Base-by-base conservation (phyloP, 345 rosid species). In the Citrus glauca region DNA sequence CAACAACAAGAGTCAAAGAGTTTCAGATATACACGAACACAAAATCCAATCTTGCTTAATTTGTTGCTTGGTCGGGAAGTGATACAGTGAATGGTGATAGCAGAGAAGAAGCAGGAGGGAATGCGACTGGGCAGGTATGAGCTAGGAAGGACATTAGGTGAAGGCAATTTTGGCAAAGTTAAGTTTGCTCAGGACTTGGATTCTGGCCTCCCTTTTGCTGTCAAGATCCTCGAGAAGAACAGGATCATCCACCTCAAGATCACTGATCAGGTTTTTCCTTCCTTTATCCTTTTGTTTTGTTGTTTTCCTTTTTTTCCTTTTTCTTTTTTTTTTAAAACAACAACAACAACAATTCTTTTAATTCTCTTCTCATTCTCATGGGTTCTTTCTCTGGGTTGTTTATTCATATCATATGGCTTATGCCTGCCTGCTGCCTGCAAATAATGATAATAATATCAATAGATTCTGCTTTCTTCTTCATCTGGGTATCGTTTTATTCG, bases 121-220 rank as follows among this genome's bases (percentile, higher is more conserved):
- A 90, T 91, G 93, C 93, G 85, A 76, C 82, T 95, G 62, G 97
- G 97, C 20, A 93, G 93, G 84, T 95, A 95, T 89, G 91, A 92
- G 86, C 86, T 95, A 9, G 97, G 98, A 65, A 87, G 88, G 80
- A 95, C 97, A 33, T 91, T 95, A 4, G 99, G 99, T 6, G 97
- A 93, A 82, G 99, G 98, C 37, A 95, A 92, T 85, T 95, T 93
- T 61, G 99, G 94, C 0, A 93, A 95, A 82, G 99, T 95, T 11
- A 93, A 90, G 82, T 82, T 92, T 66, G 99, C 95, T 9, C 84
- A 66, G 56, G 82, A 95, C 79, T 69, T 89, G 40, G 86, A 87
- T 33, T 85, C 99, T 5, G 97, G 95, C 11, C 84, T 73, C 0
- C 73, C 87, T 22, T 89, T 90, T 74, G 99, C 99, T 28, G 91